Percentiles rank a stretch among this genome's conserved stretches.
phyloP scores from a whole-genome alignment of 2,329 filamentous ascomycete genomes.

The Phaeosphaeriaceae sp. region DNA sequence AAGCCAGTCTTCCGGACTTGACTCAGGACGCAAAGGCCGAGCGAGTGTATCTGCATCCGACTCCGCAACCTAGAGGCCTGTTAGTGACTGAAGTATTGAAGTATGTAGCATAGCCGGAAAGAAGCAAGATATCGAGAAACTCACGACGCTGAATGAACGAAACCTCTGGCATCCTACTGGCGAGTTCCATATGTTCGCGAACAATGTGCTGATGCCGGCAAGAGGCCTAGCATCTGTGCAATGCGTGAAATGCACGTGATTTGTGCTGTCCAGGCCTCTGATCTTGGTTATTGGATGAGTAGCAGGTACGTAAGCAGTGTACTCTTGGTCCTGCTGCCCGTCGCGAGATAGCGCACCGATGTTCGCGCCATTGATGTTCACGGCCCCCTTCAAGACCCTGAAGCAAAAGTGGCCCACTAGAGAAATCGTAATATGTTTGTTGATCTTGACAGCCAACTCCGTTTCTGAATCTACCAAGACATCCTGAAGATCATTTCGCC shows the following conservation, averaged over 20 bases:
- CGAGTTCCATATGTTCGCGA: conserved; percentile 71
- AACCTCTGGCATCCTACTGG: conserved; percentile 17
- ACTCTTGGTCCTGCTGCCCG: conserved; percentile 18
- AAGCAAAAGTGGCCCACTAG: conserved; percentile 72
- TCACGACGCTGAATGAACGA: conserved; percentile 44
- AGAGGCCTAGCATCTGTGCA: conserved; percentile 61
- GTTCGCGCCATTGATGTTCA: conserved; percentile 70
- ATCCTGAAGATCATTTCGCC: conserved; percentile 30
- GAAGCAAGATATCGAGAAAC: conserved; percentile 11
- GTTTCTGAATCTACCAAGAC: conserved; percentile 31
- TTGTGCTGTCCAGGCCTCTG: conserved; percentile 59
- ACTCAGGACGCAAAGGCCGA: conserved; percentile 46
- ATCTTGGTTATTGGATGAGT: conserved; percentile 75
- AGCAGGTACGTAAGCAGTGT: conserved; percentile 69
- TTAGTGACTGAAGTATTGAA: conserved; percentile 4
- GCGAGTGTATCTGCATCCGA: conserved; percentile 34
- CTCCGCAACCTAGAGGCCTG: conserved; percentile 29
- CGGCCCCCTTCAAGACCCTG: conserved; percentile 65
- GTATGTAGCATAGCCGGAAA: background rate
- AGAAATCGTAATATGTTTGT: conserved; percentile 45
- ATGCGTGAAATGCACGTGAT: conserved; percentile 55
- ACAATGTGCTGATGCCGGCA: conserved; percentile 69
- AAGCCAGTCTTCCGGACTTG: conserved; percentile 68
- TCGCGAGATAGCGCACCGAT: conserved; percentile 55
- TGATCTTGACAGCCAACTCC: conserved; percentile 35